Conservation (phyloP, 1,284 basidiomycete species). For the Vanrija pseudolonga region DNA sequence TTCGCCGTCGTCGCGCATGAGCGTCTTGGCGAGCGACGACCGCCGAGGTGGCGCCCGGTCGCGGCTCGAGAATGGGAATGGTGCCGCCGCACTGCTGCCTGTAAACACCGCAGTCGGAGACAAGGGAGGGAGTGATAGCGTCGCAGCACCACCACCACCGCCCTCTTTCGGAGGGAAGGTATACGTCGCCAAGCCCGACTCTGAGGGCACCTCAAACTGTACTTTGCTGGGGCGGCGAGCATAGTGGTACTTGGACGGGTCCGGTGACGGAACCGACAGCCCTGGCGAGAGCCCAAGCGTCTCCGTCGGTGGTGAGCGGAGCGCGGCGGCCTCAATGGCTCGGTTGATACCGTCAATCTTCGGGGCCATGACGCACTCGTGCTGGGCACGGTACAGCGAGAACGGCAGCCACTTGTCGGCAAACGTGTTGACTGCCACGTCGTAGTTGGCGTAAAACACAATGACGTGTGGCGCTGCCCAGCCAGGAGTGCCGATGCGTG, state of each 20-base stretch:
- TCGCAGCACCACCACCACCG: not conserved
- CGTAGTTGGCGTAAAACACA: slow-evolving; percentile 50
- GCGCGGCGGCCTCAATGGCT: not conserved
- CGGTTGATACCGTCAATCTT: slow-evolving; percentile 20
- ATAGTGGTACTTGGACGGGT: slow-evolving; percentile 9
- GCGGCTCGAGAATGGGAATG: slow-evolving; percentile 3
- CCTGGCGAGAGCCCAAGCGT: slow-evolving; percentile 1
- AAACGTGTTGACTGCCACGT: slow-evolving; percentile 47
- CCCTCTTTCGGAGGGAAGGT: slow-evolving; percentile 21
- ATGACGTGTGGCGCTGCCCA: slow-evolving; percentile 48
- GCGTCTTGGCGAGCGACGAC: slow-evolving; percentile 17
- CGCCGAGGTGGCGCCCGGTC: slow-evolving; percentile 15
- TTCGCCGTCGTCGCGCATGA: slow-evolving; percentile 1
- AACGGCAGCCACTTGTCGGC: slow-evolving; percentile 51
- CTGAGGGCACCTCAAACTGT: slow-evolving; percentile 40
- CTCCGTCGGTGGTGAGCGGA: slow-evolving; percentile 1
- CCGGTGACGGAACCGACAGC: not conserved
- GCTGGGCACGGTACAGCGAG: slow-evolving; percentile 48
- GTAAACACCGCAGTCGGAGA: too few species aligned
- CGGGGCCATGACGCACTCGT: slow-evolving; percentile 48
- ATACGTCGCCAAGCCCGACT: slow-evolving; percentile 16
- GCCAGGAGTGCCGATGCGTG: slow-evolving; percentile 12
- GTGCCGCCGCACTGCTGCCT: not conserved
- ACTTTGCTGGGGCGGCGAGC: slow-evolving; percentile 42
- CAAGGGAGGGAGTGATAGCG: not conserved